phyloP scores from a whole-genome alignment of 371 early-diverging fungal genomes.

The Nematocida minor region DNA sequence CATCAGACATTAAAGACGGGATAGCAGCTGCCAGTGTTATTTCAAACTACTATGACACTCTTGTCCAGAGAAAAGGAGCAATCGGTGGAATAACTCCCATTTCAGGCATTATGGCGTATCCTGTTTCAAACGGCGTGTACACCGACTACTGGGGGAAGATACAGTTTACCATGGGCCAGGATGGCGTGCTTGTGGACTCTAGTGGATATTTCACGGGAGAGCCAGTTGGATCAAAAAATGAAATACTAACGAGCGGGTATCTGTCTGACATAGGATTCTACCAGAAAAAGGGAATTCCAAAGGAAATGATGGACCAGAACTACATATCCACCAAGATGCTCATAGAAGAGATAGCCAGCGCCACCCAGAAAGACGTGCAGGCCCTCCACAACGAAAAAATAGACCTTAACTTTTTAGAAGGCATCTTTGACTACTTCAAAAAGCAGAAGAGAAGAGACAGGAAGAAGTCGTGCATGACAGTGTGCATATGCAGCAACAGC shows the following conservation, averaged over 20 bases:
- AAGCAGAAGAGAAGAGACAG: not conserved
- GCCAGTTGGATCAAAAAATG: conserved; percentile 6
- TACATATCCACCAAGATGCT: conserved; percentile 48
- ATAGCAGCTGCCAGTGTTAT: conserved; percentile 48
- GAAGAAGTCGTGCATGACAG: conserved; percentile 26
- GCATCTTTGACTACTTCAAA: conserved; percentile 25
- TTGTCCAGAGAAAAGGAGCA: not conserved
- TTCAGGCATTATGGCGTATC: conserved; percentile 49
- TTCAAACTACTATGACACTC: conserved; percentile 12
- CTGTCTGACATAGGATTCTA: conserved; percentile 57
- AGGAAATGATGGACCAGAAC: conserved; percentile 16
- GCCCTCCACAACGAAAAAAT: conserved; percentile 40
- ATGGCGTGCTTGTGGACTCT: conserved; percentile 45
- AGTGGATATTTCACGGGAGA: conserved; percentile 55
- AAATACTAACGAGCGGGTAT: conserved; percentile 43
- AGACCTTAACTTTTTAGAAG: conserved; percentile 29
- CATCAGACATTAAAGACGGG: conserved; percentile 7
- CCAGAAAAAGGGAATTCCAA: conserved; percentile 33
- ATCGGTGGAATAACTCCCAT: conserved; percentile 19
- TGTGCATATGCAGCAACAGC: conserved; percentile 57
- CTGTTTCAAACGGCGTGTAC: conserved; percentile 15
- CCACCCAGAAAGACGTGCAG: conserved; percentile 44
- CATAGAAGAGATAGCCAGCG: conserved; percentile 53
- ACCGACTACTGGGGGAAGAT: conserved; percentile 60
- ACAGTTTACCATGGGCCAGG: conserved; percentile 31